Percentiles rank a stretch among this genome's conserved stretches.
phyloP scores from a whole-genome alignment of 1,284 basidiomycete genomes.

The Melampsora medusae region DNA sequence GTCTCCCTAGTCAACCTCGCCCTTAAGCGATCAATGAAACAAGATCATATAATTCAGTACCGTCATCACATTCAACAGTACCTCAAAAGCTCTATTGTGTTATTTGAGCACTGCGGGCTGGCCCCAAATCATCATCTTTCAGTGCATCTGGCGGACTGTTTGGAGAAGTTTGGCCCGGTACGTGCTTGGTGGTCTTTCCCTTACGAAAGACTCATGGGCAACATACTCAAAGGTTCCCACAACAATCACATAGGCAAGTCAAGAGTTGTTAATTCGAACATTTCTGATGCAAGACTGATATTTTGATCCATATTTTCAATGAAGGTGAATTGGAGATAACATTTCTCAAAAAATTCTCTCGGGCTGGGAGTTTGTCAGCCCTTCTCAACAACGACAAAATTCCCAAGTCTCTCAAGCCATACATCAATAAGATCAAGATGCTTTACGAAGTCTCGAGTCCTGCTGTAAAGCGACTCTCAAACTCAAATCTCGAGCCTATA shows the following conservation, averaged over 20 bases:
- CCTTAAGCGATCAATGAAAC: background rate
- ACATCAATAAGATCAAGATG: background rate
- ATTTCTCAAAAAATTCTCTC: constrained; percentile 2
- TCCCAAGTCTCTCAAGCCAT: background rate
- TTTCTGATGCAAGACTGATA: no score
- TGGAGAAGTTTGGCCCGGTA: no score
- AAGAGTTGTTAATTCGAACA: no score
- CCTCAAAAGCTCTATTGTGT: constrained; percentile 8
- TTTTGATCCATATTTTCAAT: no score
- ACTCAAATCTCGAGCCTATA: constrained; percentile 61
- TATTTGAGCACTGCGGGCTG: background rate
- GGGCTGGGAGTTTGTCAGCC: constrained; percentile 1
- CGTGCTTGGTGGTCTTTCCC: constrained; percentile 18
- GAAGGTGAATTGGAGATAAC: background rate
- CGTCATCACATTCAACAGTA: constrained; percentile 8
- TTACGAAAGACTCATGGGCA: background rate
- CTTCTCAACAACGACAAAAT: background rate
- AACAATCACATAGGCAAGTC: constrained; percentile 1
- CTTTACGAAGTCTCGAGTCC: background rate
- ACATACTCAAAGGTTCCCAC: background rate
- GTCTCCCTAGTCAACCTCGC: background rate
- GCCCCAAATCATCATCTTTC: constrained; percentile 9
- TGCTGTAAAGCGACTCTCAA: constrained; percentile 61
- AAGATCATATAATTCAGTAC: background rate
- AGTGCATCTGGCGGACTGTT: constrained; percentile 5